These are phyloP conservation scores for Hymenoscyphus occultus DNA, from an alignment of 2,329 filamentous ascomycete species.

Conservation along the genomic window DNA sequence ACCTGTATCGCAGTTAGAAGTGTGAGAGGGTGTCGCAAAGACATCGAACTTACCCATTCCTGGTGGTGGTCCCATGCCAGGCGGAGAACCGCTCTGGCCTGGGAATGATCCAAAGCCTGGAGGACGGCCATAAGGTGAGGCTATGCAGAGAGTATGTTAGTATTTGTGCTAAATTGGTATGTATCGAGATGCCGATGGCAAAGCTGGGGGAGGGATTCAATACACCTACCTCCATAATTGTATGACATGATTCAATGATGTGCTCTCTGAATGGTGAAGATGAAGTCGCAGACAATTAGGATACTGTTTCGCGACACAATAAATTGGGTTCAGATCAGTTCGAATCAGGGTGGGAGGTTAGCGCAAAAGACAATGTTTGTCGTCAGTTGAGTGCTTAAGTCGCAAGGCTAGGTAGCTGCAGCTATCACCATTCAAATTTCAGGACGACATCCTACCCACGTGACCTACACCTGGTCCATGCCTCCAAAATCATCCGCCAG, in stretches of 20 bases:
- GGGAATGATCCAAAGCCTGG: slow-evolving; percentile 72
- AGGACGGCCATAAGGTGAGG: slow-evolving; percentile 63
- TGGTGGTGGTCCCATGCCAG: slow-evolving; percentile 73
- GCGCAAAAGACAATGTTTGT: slow-evolving; percentile 14
- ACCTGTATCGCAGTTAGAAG: slow-evolving; percentile 44
- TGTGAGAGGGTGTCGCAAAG: slow-evolving; percentile 10
- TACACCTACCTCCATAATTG: slow-evolving; percentile 36
- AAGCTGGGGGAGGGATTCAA: neutral
- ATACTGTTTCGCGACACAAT: neutral
- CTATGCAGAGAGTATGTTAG: slow-evolving; percentile 19
- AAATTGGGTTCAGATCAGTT: neutral
- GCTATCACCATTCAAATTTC: slow-evolving; percentile 10
- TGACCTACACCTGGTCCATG: slow-evolving; percentile 13
- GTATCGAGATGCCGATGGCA: neutral
- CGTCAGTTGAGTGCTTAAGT: neutral
- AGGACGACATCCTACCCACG: neutral
- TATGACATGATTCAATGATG: slow-evolving; percentile 32
- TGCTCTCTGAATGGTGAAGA: neutral
- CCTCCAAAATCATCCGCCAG: slow-evolving; percentile 7
- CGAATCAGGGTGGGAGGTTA: slow-evolving; percentile 5
- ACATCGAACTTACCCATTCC: slow-evolving; percentile 66
- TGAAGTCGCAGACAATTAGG: neutral
- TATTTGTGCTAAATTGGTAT: slow-evolving; percentile 16
- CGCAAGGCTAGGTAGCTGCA: no score
- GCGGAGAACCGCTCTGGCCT: slow-evolving; percentile 51